A percentile compares a stretch with the other conserved stretches of the same genome.
phyloP scores from a whole-genome alignment of 139 green algal species.

The Pedinophyceae sp. region DNA sequence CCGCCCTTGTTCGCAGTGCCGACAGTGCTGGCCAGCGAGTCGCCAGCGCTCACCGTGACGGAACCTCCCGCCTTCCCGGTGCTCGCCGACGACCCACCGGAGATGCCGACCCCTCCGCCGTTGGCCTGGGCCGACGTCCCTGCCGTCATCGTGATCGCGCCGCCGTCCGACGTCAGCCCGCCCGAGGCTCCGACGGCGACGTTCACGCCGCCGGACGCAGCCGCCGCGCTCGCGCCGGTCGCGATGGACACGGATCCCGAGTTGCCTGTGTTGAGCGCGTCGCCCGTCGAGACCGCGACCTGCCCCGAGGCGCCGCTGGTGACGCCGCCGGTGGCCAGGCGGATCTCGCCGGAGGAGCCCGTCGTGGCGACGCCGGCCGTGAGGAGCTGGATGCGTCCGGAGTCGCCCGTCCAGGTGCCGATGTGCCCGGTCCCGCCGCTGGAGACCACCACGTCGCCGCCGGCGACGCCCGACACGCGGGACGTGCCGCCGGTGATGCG shows the following conservation, averaged over 20 bases:
- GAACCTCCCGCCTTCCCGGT: conserved; percentile 1
- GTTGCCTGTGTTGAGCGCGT: not conserved
- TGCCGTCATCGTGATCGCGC: conserved; percentile 1
- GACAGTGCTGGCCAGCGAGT: conserved; percentile 4
- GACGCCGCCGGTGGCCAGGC: not conserved
- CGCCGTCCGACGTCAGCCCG: not conserved
- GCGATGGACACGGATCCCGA: conserved; percentile 2
- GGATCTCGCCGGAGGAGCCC: conserved; percentile 4
- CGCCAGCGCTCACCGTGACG: conserved; percentile 4
- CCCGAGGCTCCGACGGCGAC: not conserved
- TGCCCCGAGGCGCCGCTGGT: not conserved
- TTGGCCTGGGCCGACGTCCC: not conserved
- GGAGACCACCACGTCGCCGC: conserved; percentile 3
- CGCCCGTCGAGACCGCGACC: conserved; percentile 2
- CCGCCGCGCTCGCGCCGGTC: not conserved
- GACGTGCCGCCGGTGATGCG: conserved; percentile 1
- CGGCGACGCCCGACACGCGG: not conserved
- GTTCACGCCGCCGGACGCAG: not conserved
- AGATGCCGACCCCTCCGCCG: not conserved
- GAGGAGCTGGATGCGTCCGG: not conserved
- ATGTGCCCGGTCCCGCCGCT: conserved; percentile 2
- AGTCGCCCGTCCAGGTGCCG: conserved; percentile 7
- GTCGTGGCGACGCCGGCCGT: not conserved
- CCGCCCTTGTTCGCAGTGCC: not conserved
- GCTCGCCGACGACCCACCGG: not conserved